These are phyloP conservation scores for Aureobasidium sp. DNA, from an alignment of 2,329 filamentous ascomycete genomes.

Conservation along the genomic window DNA sequence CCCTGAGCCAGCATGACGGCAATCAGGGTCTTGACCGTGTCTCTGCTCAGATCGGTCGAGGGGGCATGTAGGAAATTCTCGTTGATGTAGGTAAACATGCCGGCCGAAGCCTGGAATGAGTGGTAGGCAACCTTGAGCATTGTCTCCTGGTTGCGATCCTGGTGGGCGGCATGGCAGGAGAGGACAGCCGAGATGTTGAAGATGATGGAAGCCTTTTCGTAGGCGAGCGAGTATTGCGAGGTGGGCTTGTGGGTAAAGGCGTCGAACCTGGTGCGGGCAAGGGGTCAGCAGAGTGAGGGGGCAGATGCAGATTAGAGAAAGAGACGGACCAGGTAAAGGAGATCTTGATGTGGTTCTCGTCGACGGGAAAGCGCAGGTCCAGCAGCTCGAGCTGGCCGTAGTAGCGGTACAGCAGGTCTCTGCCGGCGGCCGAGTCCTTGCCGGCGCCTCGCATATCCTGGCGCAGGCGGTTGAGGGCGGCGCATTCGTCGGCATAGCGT, in stretches of 20 bases:
- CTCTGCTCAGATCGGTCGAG: constrained; percentile 88
- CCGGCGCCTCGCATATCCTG: constrained; percentile 98
- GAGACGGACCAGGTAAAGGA: constrained; percentile 81
- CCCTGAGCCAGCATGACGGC: constrained; percentile 89
- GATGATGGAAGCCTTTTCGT: constrained; percentile 97
- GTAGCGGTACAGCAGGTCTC: constrained; percentile 92
- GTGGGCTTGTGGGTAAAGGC: constrained; percentile 99
- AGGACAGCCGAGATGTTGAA: constrained; percentile 98
- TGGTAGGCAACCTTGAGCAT: constrained; percentile 96
- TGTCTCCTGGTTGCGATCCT: constrained; percentile 84
- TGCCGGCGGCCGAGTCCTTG: constrained; percentile 88
- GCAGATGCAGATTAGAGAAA: background rate
- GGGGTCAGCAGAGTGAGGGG: background rate
- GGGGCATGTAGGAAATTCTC: constrained; percentile 98
- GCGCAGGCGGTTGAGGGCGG: constrained; percentile 83
- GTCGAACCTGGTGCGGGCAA: constrained; percentile 68
- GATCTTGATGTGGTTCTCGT: constrained; percentile 99
- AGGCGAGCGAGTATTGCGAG: constrained; percentile 90
- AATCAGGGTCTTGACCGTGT: constrained; percentile 93
- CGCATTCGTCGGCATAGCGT: constrained; percentile 90
- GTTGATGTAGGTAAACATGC: constrained; percentile 99
- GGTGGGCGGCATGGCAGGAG: constrained; percentile 88
- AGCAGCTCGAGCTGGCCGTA: constrained; percentile 95
- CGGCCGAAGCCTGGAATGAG: constrained; percentile 93
- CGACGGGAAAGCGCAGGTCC: constrained; percentile 90